A percentile compares a stretch with the other conserved stretches of the same genome.
These are phyloP conservation scores for Diplotaxis tenuifolia DNA, from an alignment of 345 rosid genomes.

Conservation along the genomic window DNA sequence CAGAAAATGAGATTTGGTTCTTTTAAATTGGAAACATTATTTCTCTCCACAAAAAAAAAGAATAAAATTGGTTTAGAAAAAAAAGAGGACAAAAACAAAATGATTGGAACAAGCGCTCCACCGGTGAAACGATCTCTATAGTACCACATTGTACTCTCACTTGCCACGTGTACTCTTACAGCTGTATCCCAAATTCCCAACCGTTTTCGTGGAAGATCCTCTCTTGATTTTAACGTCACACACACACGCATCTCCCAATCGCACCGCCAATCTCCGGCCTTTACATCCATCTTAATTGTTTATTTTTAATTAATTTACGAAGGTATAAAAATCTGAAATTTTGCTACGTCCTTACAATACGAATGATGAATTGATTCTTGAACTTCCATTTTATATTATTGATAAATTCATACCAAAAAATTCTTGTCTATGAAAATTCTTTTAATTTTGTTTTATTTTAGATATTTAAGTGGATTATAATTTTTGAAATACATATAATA, in stretches of 20 bases:
- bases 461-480: too few species aligned
- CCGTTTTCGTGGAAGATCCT: slow-evolving; percentile 57
- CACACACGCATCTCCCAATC: slow-evolving; percentile 23
- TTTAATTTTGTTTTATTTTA: neutral
- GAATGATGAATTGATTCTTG: neutral
- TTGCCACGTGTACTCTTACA: slow-evolving; percentile 44
- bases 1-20: neutral
- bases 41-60: neutral
- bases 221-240: slow-evolving; percentile 48
- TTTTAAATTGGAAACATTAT: slow-evolving; percentile 9
- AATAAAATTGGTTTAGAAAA: neutral
- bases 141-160: neutral
- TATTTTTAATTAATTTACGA: too few species aligned
- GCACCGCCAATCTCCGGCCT: slow-evolving; percentile 21
- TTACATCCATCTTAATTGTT: neutral
- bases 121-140: slow-evolving; percentile 30
- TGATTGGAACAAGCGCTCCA: slow-evolving; percentile 7
- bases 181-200: slow-evolving; percentile 77
- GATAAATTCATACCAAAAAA: neutral
- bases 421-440: neutral
- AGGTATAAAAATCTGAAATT: neutral
- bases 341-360: neutral
- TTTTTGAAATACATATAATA: too few species aligned
- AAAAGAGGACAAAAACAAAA: slow-evolving; percentile 4
- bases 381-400: neutral